These are phyloP conservation scores for Candida buenavistaensis DNA, from an alignment of 1,139 yeast genomes.

Conservation along the genomic window DNA sequence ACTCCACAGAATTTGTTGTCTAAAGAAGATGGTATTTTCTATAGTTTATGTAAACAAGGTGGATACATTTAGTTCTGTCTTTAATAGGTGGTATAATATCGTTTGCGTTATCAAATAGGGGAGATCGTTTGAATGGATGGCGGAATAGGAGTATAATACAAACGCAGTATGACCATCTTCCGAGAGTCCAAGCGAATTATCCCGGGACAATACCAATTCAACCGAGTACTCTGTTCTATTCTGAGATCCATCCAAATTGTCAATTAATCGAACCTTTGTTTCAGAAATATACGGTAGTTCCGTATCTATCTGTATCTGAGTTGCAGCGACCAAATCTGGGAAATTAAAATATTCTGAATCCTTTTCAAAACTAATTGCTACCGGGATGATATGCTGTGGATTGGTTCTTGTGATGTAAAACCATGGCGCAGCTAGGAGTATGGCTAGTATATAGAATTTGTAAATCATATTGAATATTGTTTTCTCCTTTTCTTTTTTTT, in stretches of 20 bases:
- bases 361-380: constrained; percentile 36
- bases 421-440: background rate
- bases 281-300: constrained; percentile 17
- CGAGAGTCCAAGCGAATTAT: constrained; percentile 38
- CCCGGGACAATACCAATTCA: constrained; percentile 27
- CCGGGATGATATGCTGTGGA: constrained; percentile 18
- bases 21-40: constrained; percentile 16
- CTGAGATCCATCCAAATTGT: constrained; percentile 14
- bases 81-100: constrained; percentile 24
- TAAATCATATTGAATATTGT: too few species aligned
- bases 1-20: constrained; percentile 38
- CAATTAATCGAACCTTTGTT: constrained; percentile 19
- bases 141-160: constrained; percentile 25
- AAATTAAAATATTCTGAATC: constrained; percentile 33
- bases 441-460: too few species aligned
- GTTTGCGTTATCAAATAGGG: constrained; percentile 42
- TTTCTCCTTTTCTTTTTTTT: background rate
- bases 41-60: constrained; percentile 19
- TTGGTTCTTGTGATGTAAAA: background rate
- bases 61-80: constrained; percentile 12
- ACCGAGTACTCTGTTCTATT: constrained; percentile 20
- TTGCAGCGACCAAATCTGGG: constrained; percentile 49
- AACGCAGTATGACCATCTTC: constrained; percentile 42
- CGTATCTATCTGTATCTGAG: constrained; percentile 39
- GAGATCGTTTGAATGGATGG: constrained; percentile 41